Evolutionary conservation across 352 stramenopile genomes (phyloP).

Genomic region (Phytopythium boreale): DNA sequence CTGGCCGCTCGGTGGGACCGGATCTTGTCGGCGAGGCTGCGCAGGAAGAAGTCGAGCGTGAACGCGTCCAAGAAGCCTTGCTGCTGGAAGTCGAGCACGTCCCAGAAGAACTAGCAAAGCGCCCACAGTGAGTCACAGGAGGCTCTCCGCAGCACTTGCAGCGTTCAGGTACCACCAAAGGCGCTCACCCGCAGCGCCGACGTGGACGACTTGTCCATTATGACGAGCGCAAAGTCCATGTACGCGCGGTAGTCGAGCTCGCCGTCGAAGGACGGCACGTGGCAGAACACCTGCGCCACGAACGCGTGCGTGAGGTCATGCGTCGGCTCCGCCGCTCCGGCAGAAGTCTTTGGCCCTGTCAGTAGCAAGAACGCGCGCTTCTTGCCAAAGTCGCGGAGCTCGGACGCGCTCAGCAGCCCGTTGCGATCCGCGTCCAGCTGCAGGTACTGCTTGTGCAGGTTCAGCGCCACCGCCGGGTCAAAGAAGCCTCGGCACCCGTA

Average conservation of each 20-base stretch:
- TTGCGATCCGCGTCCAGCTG: slow-evolving; percentile 66
- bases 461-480: slow-evolving; percentile 28
- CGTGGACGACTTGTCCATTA: slow-evolving; percentile 37
- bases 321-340: slow-evolving; percentile 22
- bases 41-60: slow-evolving; percentile 58
- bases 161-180: too few relatives aligned
- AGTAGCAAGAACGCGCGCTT: slow-evolving; percentile 64
- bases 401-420: slow-evolving; percentile 42
- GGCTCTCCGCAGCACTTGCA: too few relatives aligned
- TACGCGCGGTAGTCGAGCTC: slow-evolving; percentile 68
- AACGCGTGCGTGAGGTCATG: slow-evolving; percentile 60
- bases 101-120: slow-evolving; percentile 50
- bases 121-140: not conserved
- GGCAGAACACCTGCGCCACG: slow-evolving; percentile 49
- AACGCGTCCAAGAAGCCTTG: slow-evolving; percentile 60
- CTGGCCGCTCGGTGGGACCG: slow-evolving; percentile 6
- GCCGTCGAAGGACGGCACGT: slow-evolving; percentile 40
- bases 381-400: slow-evolving; percentile 58
- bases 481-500: not conserved
- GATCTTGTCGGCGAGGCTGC: slow-evolving; percentile 55
- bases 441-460: slow-evolving; percentile 55
- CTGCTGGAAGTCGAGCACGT: slow-evolving; percentile 64
- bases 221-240: slow-evolving; percentile 55
- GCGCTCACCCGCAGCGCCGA: slow-evolving; percentile 42
- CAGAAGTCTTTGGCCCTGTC: not conserved